phyloP scores from a whole-genome alignment of 306 rosid species.

The Inga oerstediana region DNA sequence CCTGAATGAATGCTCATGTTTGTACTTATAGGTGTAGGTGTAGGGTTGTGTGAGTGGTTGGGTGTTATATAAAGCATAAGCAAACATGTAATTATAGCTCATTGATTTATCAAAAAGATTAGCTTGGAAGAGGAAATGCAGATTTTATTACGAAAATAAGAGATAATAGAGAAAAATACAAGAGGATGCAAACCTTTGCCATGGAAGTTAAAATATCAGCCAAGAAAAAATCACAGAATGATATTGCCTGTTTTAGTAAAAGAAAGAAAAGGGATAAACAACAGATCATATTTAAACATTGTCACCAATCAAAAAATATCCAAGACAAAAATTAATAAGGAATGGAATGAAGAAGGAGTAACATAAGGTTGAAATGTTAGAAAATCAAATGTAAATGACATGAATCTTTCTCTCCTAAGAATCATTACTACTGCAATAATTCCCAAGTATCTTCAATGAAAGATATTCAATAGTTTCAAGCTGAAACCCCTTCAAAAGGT shows the following conservation, averaged over 20 bases:
- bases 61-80: neutral
- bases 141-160: conserved; percentile 26
- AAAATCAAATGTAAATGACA: neutral
- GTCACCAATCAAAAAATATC: conserved; percentile 22
- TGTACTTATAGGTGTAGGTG: neutral
- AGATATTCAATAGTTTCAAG: conserved; percentile 31
- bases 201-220: conserved; percentile 98
- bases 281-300: conserved; percentile 36
- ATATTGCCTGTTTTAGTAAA: conserved; percentile 75
- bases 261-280: conserved; percentile 24
- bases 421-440: conserved; percentile 23
- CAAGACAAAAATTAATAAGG: conserved; percentile 23
- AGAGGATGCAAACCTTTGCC: conserved; percentile 72
- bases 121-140: conserved; percentile 15
- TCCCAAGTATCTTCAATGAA: conserved; percentile 26
- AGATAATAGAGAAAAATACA: conserved; percentile 30
- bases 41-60: too few species aligned
- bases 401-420: conserved; percentile 17
- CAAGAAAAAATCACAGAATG: conserved; percentile 89
- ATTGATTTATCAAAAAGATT: conserved; percentile 20
- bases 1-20: conserved; percentile 17
- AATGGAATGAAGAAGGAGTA: conserved; percentile 5
- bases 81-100: conserved; percentile 10
- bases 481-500: conserved; percentile 28
- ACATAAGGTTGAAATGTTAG: conserved; percentile 15